Conservation (phyloP, 768 basidiomycete species). For the Candolleomyces efflorescens region DNA sequence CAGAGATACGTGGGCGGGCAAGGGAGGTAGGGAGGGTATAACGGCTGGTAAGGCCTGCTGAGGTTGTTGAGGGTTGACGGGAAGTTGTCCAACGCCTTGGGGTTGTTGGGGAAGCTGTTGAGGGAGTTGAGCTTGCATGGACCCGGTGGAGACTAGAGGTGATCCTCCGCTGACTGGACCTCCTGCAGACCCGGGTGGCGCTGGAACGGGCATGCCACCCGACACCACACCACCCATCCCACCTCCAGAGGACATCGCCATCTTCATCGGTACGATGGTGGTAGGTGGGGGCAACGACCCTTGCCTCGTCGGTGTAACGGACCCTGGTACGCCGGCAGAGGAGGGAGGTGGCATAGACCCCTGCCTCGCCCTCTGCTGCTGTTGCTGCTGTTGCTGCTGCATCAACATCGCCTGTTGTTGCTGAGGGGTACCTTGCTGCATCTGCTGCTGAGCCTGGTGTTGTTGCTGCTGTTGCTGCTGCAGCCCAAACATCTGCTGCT, state of each 20-base stretch:
- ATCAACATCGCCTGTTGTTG: conserved; percentile 12
- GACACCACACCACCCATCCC: not conserved
- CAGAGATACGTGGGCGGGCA: conserved; percentile 41
- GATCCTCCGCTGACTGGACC: too few relatives aligned
- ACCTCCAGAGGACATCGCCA: not conserved
- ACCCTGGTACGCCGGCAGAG: not conserved
- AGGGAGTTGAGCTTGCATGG: not conserved
- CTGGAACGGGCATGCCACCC: not conserved
- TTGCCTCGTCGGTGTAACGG: not conserved
- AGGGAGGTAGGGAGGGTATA: conserved; percentile 24
- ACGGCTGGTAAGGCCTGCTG: conserved; percentile 13
- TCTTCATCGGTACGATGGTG: not conserved
- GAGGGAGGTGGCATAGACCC: conserved; percentile 7
- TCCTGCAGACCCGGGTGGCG: not conserved
- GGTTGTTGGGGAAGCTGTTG: conserved; percentile 2
- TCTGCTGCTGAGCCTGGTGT: not conserved
- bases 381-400: conserved; percentile 2
- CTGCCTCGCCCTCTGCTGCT: conserved; percentile 7
- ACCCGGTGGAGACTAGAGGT: too few relatives aligned
- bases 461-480: not conserved
- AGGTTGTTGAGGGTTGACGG: conserved; percentile 1
- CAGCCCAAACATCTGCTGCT: conserved; percentile 1
- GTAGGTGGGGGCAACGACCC: not conserved
- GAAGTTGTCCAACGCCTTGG: conserved; percentile 7
- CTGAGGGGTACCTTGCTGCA: conserved; percentile 4